Base-by-base conservation (phyloP, 1,139 yeast species). In the Kodamaea sp. region DNA sequence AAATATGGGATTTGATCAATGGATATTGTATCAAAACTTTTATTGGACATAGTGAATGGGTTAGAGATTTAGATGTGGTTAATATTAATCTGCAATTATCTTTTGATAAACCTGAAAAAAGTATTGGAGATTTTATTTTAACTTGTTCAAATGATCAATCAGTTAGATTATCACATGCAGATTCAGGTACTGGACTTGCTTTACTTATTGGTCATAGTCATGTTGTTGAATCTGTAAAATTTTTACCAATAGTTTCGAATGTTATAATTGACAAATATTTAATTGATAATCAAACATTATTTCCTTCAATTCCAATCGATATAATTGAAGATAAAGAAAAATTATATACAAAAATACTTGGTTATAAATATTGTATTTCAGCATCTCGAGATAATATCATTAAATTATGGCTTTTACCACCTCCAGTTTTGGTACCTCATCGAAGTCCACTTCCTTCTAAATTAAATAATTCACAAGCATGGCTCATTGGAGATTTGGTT, bases 21-120 rank as follows among this genome's bases (percentile, higher is more conserved):
- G 97, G 96, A 0, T 79, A 76, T 66, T 79, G 90, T 43, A 54
- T 78, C 24, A 73, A 75, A 43, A 78, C 85, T 1, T 79, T 87
- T 44, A 67, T 75, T 7, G 94, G 92, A 1, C 97, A 90, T 58
- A 75, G 87, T 26, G 96, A 88, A 50, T 90, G 97, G 97, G 89
- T 88, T 7, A 70, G 96, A 48, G 71, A 78, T 20, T 57, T 88
- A 6, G 83, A 79, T 44, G 72, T 59, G 3, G 56, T 55, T 4
- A 46, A 54, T 38, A 39, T 57, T n/a, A 43, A 54, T 36, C 35
- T 52, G 7, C 38, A 40, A 10, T 28, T 54, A 43, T 12, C 33
- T 35, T 8, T 28, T 44, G 7, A 12, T 32, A 44, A 49, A 32
- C 38, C 35, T 23, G 42, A 52, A 7, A 41, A 35, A 20, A 47